Evolutionary conservation across 1,284 basidiomycete species (phyloP).

Genomic region (Pseudozyma thailandica): DNA sequence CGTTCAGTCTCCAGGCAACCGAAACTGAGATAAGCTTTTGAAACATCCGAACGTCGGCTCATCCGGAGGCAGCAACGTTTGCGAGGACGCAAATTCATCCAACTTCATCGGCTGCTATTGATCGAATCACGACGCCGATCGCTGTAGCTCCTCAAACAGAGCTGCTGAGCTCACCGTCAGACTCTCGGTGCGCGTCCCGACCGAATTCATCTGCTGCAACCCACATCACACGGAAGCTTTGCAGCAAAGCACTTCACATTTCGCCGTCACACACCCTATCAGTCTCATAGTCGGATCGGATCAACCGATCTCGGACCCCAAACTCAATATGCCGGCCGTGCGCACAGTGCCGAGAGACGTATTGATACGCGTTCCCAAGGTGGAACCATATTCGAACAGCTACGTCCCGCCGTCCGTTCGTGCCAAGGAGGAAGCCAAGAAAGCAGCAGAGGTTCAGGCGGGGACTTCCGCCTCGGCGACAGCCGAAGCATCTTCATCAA

Average conservation of each 20-base stretch:
- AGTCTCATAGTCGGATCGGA: not conserved
- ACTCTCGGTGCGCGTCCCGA: not conserved
- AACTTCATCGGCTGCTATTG: no score
- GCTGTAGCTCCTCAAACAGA: no score
- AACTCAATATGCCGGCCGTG: constrained; percentile 32
- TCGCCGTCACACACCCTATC: not conserved
- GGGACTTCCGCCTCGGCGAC: constrained; percentile 3
- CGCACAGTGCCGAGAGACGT: constrained; percentile 45
- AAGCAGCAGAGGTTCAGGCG: not conserved
- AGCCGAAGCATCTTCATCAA: not conserved
- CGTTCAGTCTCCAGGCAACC: no score
- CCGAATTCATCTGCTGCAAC: not conserved
- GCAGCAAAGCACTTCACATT: no score
- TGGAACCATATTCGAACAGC: constrained; percentile 47
- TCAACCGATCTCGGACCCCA: not conserved
- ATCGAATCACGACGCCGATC: no score
- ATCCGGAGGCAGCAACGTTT: not conserved
- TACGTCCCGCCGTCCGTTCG: constrained; percentile 38
- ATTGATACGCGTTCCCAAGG: constrained; percentile 49
- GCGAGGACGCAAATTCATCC: not conserved
- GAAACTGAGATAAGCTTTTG: no score
- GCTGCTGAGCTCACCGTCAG: no score
- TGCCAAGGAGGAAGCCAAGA: constrained; percentile 34
- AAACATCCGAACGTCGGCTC: not conserved
- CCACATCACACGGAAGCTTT: not conserved